Base-by-base conservation (phyloP, 208 protist genomes). In the Borovskyia barvae region DNA sequence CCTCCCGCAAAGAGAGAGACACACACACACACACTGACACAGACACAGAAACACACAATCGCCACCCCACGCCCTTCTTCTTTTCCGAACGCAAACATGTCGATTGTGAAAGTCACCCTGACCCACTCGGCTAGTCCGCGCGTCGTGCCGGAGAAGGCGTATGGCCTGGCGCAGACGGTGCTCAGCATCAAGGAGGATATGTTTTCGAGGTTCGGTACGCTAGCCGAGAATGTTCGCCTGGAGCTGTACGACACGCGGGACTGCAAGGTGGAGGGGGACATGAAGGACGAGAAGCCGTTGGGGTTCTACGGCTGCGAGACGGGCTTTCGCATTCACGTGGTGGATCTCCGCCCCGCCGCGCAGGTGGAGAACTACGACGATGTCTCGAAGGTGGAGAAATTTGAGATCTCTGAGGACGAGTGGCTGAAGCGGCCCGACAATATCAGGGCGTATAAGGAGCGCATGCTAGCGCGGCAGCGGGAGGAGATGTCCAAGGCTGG, bases 331-430 rank as follows among this genome's bases (percentile, higher is more conserved):
- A 90, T 97, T 55, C 87, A 97, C 57, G 82, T 93, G 29, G 76
- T 96, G 15, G 93, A 97, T 72, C 72, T 88, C 3, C 84, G 89
- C 40, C 93, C 93, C 8, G 36, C 79, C 5, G 57, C 70, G n/a
- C 51, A 78, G 57, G 46, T 90, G 5, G 68, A 80, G 19, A 85
- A 85, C 58, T 95, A 68, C 66, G 82, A 92, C 19, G 90, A 96
- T 61, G 75, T 94, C 11, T 87, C 81, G 2, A 56, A 93, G 66
- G 89, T 97, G 28, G 68, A 97, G 70, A 97, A 97, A 74, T 97
- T 82, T 53, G 85, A 88, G 32, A 95, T 97, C 47, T 65, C 84
- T 5, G 90, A 97, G 47, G 86, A 93, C 66, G 87, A 93, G 46
- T 97, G 89, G 74, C 66, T 79, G n/a, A 90, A 90, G 61, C 87